Conservation (phyloP, 371 early-diverging fungal species). For the Rhizopus sp. region DNA sequence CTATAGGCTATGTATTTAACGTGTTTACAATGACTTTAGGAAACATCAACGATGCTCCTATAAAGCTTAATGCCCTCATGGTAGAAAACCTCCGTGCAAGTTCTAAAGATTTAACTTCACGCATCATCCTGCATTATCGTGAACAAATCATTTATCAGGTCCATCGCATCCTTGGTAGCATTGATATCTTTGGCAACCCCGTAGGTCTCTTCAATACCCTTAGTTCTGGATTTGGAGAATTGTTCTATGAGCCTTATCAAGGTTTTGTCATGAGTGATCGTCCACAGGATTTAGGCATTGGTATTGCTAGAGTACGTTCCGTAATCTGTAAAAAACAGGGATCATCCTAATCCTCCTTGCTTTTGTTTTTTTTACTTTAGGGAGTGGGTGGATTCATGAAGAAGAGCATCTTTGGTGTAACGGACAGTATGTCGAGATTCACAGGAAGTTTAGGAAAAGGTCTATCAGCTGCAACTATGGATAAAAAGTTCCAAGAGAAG, state of each 20-base stretch:
- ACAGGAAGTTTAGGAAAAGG: constrained; percentile 90
- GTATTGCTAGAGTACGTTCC: constrained; percentile 74
- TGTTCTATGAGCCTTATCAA: constrained; percentile 91
- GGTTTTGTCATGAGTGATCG: constrained; percentile 87
- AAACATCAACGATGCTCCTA: constrained; percentile 87
- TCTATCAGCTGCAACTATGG: constrained; percentile 85
- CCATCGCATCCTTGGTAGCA: constrained; percentile 86
- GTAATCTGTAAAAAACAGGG: not conserved
- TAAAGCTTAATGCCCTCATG: constrained; percentile 80
- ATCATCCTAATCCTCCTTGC: not conserved
- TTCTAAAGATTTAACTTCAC: constrained; percentile 39
- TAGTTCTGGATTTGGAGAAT: constrained; percentile 83
- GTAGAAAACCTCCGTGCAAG: constrained; percentile 79
- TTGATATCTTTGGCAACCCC: constrained; percentile 90
- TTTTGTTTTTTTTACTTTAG: constrained; percentile 51
- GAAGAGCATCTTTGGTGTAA: constrained; percentile 87
- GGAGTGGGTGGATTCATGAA: constrained; percentile 58
- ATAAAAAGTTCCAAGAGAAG: constrained; percentile 77
- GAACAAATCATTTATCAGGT: constrained; percentile 81
- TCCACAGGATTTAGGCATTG: constrained; percentile 87
- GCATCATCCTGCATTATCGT: constrained; percentile 64
- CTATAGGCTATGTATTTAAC: constrained; percentile 61
- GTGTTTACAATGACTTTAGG: constrained; percentile 89
- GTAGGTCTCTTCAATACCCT: constrained; percentile 86
- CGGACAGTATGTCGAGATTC: constrained; percentile 83